Percentiles rank a stretch among this genome's conserved stretches.
These are phyloP conservation scores for Citrus unshiu DNA, from an alignment of 345 rosid species.

Conservation along the genomic window DNA sequence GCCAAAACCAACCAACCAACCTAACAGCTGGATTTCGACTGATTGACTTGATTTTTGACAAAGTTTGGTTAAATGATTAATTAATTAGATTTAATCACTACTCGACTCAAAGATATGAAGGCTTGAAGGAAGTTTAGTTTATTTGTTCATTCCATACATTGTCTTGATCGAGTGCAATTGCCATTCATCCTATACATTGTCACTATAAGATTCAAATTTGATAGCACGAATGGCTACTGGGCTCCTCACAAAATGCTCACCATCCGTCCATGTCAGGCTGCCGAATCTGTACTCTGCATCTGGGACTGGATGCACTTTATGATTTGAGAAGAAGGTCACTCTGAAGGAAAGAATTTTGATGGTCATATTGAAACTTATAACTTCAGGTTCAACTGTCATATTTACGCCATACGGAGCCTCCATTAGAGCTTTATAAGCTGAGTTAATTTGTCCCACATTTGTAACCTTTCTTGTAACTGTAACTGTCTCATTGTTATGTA, in stretches of 20 bases:
- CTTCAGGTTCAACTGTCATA: constrained; percentile 39
- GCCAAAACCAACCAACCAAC: not conserved
- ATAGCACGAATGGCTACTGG: constrained; percentile 41
- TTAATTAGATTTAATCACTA: too few relatives aligned
- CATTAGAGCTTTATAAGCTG: constrained; percentile 34
- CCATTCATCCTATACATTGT: not conserved
- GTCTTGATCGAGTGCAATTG: not conserved
- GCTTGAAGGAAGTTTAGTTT: not conserved
- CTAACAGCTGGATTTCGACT: not conserved
- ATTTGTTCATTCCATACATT: too few relatives aligned
- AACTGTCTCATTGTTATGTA: constrained; percentile 17
- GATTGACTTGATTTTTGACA: not conserved
- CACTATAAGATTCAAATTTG: constrained; percentile 3
- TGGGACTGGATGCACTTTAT: constrained; percentile 17
- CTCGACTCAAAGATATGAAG: not conserved
- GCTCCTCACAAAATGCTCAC: constrained; percentile 41
- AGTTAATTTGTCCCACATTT: constrained; percentile 41
- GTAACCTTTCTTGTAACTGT: constrained; percentile 45
- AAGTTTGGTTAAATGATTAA: not conserved
- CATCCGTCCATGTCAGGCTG: constrained; percentile 60
- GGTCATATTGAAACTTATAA: constrained; percentile 36
- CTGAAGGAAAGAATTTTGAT: constrained; percentile 31
- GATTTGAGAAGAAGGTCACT: constrained; percentile 29
- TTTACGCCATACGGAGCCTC: constrained; percentile 38
- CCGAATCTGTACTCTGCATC: constrained; percentile 47